Base-by-base conservation (phyloP, 495 filamentous ascomycete species). In the Penicillium canariense region DNA sequence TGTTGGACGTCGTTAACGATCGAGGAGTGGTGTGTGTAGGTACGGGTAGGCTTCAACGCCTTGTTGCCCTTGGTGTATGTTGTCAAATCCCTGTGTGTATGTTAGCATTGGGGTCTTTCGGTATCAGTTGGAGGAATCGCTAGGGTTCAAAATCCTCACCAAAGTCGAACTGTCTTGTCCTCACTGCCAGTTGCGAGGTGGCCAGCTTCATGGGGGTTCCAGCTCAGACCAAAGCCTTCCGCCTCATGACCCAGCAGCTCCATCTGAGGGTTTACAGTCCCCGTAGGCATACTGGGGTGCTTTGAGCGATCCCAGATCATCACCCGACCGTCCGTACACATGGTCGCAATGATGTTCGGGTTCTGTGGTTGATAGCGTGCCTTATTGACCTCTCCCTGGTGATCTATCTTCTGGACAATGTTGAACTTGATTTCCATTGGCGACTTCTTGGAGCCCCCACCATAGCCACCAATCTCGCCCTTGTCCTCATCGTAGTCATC, bases 321-420 rank as follows among this genome's bases (percentile, higher is more conserved):
- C 25, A 96, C 87, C 58, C 83, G 85, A 35, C 88, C 88, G 69
- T 97, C 91, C 10, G 87, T 84, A 25, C 89, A 89, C 80, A 97
- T 87, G 1, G 95, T 96, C 15, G 94, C 95, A 59, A 99, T 96
- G 48, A 99, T 84, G 61, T 99, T 89, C 7, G 94, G 94, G 59
- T 99, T 99, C 69, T 97, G 93, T 12, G 94, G 95, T 71, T 95
- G 91, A 69, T 97, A 97, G 53, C 95, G 84, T 1, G 95, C 95
- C 71, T 97, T 99, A 78, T 99, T 99, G 63, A 99, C 91, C 68
- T 99, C 95, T 28, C 89, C 89, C 20, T 90, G 89, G 69, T 99
- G 95, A 60, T 96, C 88, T 65, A 99, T 97, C 71, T 89, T 94
- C 71, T 99, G 95, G 28, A 89, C 84, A 60, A 97, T 87, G 42